phyloP scores from a whole-genome alignment of 768 basidiomycete species.

The Hydnomerulius pinastri region DNA sequence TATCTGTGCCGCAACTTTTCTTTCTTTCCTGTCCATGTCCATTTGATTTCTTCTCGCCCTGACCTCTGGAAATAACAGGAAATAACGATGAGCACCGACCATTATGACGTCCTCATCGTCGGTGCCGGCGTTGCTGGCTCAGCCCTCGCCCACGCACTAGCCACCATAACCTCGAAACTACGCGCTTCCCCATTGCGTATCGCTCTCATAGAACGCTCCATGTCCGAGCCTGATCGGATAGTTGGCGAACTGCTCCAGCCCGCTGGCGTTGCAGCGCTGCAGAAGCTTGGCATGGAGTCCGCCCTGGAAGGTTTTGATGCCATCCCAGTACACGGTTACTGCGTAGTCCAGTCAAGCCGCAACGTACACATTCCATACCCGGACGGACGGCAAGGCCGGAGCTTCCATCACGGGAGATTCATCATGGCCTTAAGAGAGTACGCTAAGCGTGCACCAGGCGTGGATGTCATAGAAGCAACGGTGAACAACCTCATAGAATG shows the following conservation, averaged over 20 bases:
- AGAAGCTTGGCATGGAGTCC: slow-evolving; percentile 71
- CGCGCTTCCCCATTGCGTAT: slow-evolving; percentile 66
- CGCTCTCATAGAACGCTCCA: slow-evolving; percentile 86
- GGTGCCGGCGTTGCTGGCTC: slow-evolving; percentile 92
- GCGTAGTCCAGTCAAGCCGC: slow-evolving; percentile 61
- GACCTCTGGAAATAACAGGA: not conserved
- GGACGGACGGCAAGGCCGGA: slow-evolving; percentile 64
- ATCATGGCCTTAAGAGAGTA: slow-evolving; percentile 75
- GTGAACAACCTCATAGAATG: slow-evolving; percentile 74
- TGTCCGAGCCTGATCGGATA: slow-evolving; percentile 92
- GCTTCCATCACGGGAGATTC: slow-evolving; percentile 94
- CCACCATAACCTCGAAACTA: slow-evolving; percentile 45
- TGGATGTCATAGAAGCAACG: slow-evolving; percentile 85
- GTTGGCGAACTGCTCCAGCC: slow-evolving; percentile 98
- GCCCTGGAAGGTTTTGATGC: slow-evolving; percentile 90
- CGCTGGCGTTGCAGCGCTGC: slow-evolving; percentile 78
- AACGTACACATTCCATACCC: slow-evolving; percentile 92
- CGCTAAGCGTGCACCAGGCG: slow-evolving; percentile 58
- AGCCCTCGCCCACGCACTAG: slow-evolving; percentile 84
- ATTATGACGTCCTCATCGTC: slow-evolving; percentile 84
- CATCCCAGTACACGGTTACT: slow-evolving; percentile 82
- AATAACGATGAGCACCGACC: slow-evolving; percentile 12
- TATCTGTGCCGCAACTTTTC: not conserved
- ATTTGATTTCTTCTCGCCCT: not conserved
- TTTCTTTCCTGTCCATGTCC: not conserved